Conservation (phyloP, 257 asterid genomes). For the Pogostemon cablin region DNA sequence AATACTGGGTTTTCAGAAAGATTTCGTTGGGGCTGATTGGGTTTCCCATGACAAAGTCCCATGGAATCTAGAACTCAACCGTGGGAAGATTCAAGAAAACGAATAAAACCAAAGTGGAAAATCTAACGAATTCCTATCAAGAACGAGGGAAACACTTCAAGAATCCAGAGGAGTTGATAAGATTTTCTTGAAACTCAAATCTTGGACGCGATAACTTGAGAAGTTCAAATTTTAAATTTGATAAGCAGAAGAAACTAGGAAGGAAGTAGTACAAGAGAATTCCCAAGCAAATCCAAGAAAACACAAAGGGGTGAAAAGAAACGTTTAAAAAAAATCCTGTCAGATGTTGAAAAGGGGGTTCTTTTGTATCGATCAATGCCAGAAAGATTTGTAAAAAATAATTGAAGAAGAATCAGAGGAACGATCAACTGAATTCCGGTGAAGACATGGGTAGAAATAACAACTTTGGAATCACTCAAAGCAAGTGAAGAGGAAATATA, state of each 20-base stretch:
- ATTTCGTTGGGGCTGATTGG: constrained; percentile 58
- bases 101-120: constrained; percentile 8
- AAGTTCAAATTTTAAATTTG: constrained; percentile 41
- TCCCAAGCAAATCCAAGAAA: constrained; percentile 32
- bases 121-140: constrained; percentile 2
- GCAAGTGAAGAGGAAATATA: constrained; percentile 35
- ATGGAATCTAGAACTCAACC: constrained; percentile 56
- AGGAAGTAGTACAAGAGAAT: constrained; percentile 7
- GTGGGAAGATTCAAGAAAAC: constrained; percentile 28
- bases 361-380: constrained; percentile 51
- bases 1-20: constrained; percentile 53
- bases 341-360: constrained; percentile 39
- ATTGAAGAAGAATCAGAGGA: constrained; percentile 41
- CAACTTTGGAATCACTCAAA: constrained; percentile 43
- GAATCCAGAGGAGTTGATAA: neutral
- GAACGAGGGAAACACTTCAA: constrained; percentile 19
- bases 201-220: constrained; percentile 23
- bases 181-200: constrained; percentile 17
- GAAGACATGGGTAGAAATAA: constrained; percentile 53
- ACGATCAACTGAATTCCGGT: constrained; percentile 36
- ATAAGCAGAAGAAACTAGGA: constrained; percentile 48
- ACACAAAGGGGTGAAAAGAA: constrained; percentile 18
- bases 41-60: constrained; percentile 99
- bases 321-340: constrained; percentile 22
- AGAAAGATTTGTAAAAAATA: constrained; percentile 35